Base-by-base conservation (phyloP, 2,329 filamentous ascomycete species). In the Diaporthe sp. region DNA sequence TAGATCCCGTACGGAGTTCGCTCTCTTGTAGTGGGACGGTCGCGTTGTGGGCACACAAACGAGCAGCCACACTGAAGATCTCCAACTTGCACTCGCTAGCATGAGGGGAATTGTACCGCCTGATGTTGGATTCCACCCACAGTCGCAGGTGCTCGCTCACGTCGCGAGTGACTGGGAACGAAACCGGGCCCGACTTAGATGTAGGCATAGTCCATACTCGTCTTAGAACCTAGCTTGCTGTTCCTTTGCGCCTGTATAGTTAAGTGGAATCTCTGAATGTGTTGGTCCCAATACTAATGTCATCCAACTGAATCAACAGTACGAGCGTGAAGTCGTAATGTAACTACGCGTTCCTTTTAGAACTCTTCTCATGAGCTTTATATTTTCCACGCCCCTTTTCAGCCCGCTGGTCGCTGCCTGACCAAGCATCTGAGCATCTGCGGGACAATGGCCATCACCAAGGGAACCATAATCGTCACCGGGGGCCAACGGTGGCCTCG, bases 401-500 rank as follows among this genome's bases (percentile, higher is more conserved):
- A 28, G 57, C 57, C n/a, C 8, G 17, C 25, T 12, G 60, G 25
- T 4, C 25, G n/a, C n/a, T n/a, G n/a, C n/a, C n/a, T n/a, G n/a
- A n/a, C n/a, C n/a, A 33, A 22, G 15, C 4, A 47, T 8, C 5
- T 33, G 60, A 47, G 19, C 17, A n/a, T n/a, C 40, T 33, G n/a
- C 58, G 15, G 33, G 2, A 66, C 15, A 35, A 66, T 66, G 42
- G 17, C 42, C 30, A 22, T 22, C 61, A 22, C 19, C 47, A 66
- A 19, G 42, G 42, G 12, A 66, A n/a, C 61, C 5, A 66, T 66
- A 28, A 25, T 66, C 19, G 42, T 66, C 40, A 66, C 61, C n/a
- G 6, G 61, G 61, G 10, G 42, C 42, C 40, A 66, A 66, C 19
- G 61, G 61, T 15, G 42, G 40, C 19, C 61, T 66, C 3, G 61